Base-by-base conservation (phyloP, 129 eudicot species). In the Flaveria bidentis region DNA sequence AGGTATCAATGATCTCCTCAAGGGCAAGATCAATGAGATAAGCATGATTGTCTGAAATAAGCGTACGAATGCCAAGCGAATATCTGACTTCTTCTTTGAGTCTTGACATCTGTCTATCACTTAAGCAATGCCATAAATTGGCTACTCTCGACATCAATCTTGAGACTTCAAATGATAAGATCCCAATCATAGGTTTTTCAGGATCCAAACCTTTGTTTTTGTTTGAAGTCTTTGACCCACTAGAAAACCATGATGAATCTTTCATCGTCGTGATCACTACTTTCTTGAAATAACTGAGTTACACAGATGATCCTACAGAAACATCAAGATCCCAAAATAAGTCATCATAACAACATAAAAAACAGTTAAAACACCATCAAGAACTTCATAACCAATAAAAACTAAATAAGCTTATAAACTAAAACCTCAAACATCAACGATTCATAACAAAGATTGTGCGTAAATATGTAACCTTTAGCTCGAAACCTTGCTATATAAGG, bases 101-200 rank as follows among this genome's bases (percentile, higher is more conserved):
- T 62, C 79, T 78, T 69, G 69, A 45, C 22, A 94, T 76, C 42
- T 91, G 86, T 69, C 82, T 82, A 25, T 93, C 93, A 61, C 81
- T 69, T 74, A 91, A 72, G 18, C 91, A 85, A 45, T 83, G 83
- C 97, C 98, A 94, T 58, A 94, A 56, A 45, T 89, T 79, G 36
- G 82, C 91, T 82, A 87, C 71, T 80, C 85, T 88, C 2, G 88
- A 88, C 96, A 91, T 85, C 76, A 89, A 56, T 74, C 83, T 88
- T 13, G 93, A 81, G 26, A 86, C 84, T 75, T 94, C 97, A 67
- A 88, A 87, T 16, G 98, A 85, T 55, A 91, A 57, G 82, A 91
- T 87, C 33, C 97, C 98, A 17, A 91, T 69, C 50, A 75, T 81
- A 6, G 84, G 77, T 46, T 76, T 85, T 81, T 87, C 90, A 53